Conservation (phyloP, 805 yeast genomes). For the Metschnikowia bowlesiae region DNA sequence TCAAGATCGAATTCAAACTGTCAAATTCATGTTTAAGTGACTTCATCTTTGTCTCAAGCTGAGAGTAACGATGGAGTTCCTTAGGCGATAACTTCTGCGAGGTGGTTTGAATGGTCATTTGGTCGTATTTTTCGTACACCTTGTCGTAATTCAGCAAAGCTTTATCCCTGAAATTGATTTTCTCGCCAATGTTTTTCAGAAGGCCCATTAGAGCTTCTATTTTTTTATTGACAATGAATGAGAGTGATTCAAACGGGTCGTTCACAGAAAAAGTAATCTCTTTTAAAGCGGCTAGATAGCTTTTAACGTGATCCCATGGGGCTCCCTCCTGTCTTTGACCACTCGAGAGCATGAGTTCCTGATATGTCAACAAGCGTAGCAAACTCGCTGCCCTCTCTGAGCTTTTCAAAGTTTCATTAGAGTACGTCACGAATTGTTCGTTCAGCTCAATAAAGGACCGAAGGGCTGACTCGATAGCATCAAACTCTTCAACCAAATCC, state of each 20-base stretch:
- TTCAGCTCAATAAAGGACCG: slow-evolving; percentile 8
- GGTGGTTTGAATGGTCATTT: slow-evolving; percentile 29
- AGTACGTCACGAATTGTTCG: slow-evolving; percentile 5
- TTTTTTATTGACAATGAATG: slow-evolving; percentile 12
- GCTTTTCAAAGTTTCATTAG: slow-evolving; percentile 14
- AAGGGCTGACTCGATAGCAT: slow-evolving; percentile 12
- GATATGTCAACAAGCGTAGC: slow-evolving; percentile 13
- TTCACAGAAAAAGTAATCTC: slow-evolving; percentile 12
- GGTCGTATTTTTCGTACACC: slow-evolving; percentile 25
- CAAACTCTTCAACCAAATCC: slow-evolving; percentile 19
- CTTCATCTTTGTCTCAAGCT: slow-evolving; percentile 25
- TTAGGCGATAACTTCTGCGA: slow-evolving; percentile 29
- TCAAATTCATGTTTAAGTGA: slow-evolving; percentile 27
- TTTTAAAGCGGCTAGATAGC: slow-evolving; percentile 16
- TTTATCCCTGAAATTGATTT: slow-evolving; percentile 26
- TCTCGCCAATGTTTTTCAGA: slow-evolving; percentile 23
- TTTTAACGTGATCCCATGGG: slow-evolving; percentile 19
- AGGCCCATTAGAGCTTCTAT: slow-evolving; percentile 13
- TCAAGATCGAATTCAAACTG: slow-evolving; percentile 33
- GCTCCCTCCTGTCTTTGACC: slow-evolving; percentile 3
- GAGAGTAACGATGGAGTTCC: slow-evolving; percentile 24
- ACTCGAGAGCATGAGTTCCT: not conserved
- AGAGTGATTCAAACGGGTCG: slow-evolving; percentile 8
- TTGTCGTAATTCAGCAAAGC: slow-evolving; percentile 38
- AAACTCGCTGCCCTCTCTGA: slow-evolving; percentile 23